Evolutionary conservation across 257 asterid species (phyloP).

Genomic region (Avicennia marina): DNA sequence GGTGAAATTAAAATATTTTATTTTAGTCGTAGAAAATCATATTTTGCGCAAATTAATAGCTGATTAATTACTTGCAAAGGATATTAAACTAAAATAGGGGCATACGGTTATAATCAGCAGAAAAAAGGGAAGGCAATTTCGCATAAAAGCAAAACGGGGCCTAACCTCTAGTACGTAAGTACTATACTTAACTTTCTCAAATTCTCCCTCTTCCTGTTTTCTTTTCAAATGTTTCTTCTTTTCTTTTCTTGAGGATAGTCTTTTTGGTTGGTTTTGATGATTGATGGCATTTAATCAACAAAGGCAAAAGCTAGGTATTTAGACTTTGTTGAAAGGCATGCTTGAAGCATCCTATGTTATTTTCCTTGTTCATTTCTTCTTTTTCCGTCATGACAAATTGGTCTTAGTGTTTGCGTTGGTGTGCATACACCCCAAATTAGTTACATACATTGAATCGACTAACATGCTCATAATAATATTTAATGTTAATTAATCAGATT

Average conservation of each 20-base stretch:
- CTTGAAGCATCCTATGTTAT: constrained; percentile 48
- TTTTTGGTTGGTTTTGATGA: constrained; percentile 15
- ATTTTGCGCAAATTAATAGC: no score
- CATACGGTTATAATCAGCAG: no score
- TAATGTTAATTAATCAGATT: no score
- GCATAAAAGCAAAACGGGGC: background rate
- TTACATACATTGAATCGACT: no score
- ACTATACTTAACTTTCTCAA: background rate
- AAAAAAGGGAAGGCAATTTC: background rate
- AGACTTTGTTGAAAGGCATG: constrained; percentile 34
- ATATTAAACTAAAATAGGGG: no score
- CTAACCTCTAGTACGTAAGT: no score
- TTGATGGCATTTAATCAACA: constrained; percentile 26
- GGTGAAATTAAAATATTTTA: no score
- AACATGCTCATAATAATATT: no score
- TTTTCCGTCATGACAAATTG: no score
- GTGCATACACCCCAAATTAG: background rate
- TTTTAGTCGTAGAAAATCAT: no score
- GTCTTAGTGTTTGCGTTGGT: no score
- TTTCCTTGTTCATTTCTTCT: constrained; percentile 6
- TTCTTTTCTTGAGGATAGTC: background rate
- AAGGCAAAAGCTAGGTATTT: constrained; percentile 28
- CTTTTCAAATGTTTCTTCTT: background rate
- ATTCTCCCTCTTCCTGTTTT: background rate
- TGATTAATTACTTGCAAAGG: no score